Conservation (phyloP, 371 early-diverging fungal genomes). For the Mucor lusitanicus region DNA sequence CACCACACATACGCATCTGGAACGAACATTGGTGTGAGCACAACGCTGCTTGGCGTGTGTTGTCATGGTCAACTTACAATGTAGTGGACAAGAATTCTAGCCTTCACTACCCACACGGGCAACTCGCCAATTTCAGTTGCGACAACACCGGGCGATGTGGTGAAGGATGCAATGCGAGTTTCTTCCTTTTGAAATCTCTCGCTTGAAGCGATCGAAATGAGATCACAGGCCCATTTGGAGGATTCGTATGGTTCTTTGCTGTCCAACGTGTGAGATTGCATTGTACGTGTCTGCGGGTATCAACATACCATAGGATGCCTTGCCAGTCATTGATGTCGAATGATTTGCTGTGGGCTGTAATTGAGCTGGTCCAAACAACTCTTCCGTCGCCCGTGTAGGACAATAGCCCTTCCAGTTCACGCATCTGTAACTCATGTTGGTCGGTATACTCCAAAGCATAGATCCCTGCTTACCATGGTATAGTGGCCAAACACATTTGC, state of each 20-base stretch:
- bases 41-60: not conserved
- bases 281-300: not conserved
- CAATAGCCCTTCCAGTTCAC: slow-evolving; percentile 57
- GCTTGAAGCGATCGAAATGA: slow-evolving; percentile 58
- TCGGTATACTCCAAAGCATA: not conserved
- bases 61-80: slow-evolving; percentile 30
- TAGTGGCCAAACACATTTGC: slow-evolving; percentile 92
- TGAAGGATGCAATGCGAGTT: slow-evolving; percentile 42
- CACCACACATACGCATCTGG: slow-evolving; percentile 49
- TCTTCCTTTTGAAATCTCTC: slow-evolving; percentile 38
- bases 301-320: slow-evolving; percentile 57
- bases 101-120: slow-evolving; percentile 41
- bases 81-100: slow-evolving; percentile 49
- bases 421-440: slow-evolving; percentile 43
- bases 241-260: slow-evolving; percentile 74
- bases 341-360: slow-evolving; percentile 52
- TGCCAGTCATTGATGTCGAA: slow-evolving; percentile 74
- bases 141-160: slow-evolving; percentile 77
- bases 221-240: slow-evolving; percentile 76
- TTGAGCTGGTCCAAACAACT: slow-evolving; percentile 85
- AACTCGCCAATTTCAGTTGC: slow-evolving; percentile 64
- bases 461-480: slow-evolving; percentile 59
- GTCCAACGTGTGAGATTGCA: not conserved
- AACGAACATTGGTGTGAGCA: not conserved
- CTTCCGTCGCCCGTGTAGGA: slow-evolving; percentile 55